Evolutionary conservation across 768 basidiomycete genomes (phyloP).

Genomic region (Leucosporidium scottii): DNA sequence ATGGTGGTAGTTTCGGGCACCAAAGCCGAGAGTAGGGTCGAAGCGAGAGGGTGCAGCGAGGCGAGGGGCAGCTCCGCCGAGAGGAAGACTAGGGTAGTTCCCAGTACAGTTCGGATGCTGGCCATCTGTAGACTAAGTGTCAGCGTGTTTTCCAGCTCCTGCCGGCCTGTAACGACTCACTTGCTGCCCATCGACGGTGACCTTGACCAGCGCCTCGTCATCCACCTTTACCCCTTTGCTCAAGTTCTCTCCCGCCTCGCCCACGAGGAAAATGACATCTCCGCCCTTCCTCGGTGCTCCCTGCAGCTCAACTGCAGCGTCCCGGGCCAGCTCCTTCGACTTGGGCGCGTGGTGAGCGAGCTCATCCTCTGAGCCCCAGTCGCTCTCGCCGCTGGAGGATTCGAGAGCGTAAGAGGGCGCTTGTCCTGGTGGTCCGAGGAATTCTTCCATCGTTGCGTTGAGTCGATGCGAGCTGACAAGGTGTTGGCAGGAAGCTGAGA

Average conservation of each 20-base stretch:
- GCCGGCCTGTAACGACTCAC: constrained; percentile 30
- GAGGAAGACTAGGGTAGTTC: constrained; percentile 25
- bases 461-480: too few relatives aligned
- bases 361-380: constrained; percentile 15
- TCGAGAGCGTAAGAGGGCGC: constrained; percentile 25
- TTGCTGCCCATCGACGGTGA: constrained; percentile 40
- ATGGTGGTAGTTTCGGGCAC: neutral
- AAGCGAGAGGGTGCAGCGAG: constrained; percentile 16
- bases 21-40: constrained; percentile 13
- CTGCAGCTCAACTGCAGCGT: constrained; percentile 4
- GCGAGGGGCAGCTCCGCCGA: constrained; percentile 19
- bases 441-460: too few relatives aligned
- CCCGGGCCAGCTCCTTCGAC: constrained; percentile 1
- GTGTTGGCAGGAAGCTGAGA: too few relatives aligned
- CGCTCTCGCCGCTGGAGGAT: constrained; percentile 2
- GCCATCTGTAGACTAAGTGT: too few relatives aligned
- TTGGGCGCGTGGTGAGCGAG: neutral
- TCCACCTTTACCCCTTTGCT: constrained; percentile 6
- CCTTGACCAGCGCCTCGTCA: neutral
- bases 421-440: neutral
- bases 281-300: constrained; percentile 2
- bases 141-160: too few relatives aligned
- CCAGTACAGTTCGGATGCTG: too few relatives aligned
- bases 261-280: constrained; percentile 14
- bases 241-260: constrained; percentile 25